phyloP scores from a whole-genome alignment of 2,329 filamentous ascomycete species.

The Fusarium domesticum region DNA sequence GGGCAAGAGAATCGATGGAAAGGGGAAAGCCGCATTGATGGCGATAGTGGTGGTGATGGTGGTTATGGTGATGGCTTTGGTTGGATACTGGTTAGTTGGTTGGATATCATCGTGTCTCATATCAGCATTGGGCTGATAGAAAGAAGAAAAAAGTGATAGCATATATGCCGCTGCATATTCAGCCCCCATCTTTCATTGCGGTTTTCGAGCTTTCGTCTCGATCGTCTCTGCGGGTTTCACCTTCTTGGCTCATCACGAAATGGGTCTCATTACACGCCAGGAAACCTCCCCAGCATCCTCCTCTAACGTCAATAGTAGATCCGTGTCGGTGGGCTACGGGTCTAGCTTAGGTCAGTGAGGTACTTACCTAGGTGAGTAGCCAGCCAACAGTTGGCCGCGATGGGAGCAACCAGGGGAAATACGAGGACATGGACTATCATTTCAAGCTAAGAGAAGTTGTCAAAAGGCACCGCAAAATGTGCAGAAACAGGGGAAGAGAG shows the following conservation, averaged over 20 bases:
- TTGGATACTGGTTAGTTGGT: not conserved
- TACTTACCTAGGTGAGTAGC: no score
- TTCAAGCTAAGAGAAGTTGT: no score
- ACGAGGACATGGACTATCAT: no score
- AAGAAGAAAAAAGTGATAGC: not conserved
- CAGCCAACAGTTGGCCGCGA: no score
- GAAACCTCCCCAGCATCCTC: no score
- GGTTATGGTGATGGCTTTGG: not conserved
- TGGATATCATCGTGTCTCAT: not conserved
- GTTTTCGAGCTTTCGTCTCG: not conserved
- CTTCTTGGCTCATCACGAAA: no score
- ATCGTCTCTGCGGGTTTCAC: not conserved
- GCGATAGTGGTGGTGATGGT: not conserved
- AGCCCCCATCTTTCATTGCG: not conserved
- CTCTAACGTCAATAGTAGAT: no score
- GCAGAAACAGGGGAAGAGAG: not conserved
- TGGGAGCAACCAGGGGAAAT: no score
- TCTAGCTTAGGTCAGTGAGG: constrained; percentile 9
- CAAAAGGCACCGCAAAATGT: constrained; percentile 10
- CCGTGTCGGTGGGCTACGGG: constrained; percentile 10
- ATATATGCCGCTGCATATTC: not conserved
- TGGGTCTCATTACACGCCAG: no score
- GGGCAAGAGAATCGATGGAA: not conserved
- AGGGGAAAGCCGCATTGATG: not conserved
- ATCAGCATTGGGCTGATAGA: not conserved